A percentile compares a stretch with the other conserved stretches of the same genome.
Evolutionary conservation across 2,329 filamentous ascomycete species (phyloP).

Genomic region (Aspergillus versicolor): DNA sequence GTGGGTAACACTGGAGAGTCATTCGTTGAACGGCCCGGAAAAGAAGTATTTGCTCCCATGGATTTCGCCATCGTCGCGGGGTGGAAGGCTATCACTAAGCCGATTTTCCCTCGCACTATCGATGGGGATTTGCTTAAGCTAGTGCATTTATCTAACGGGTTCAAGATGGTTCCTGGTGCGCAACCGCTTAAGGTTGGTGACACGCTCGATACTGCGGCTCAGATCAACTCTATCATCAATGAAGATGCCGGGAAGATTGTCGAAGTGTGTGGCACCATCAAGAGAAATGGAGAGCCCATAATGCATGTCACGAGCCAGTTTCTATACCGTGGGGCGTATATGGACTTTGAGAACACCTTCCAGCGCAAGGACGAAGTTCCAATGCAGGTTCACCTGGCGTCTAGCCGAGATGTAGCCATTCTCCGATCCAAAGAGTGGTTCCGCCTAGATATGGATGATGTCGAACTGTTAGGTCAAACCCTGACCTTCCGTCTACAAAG

Average conservation of each 20-base stretch:
- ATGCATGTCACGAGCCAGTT: conserved; percentile 99
- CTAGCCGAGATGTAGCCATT: conserved; percentile 88
- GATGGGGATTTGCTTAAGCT: conserved; percentile 95
- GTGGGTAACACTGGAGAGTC: conserved; percentile 97
- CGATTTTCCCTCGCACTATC: conserved; percentile 94
- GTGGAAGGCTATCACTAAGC: conserved; percentile 99
- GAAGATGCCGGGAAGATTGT: conserved; percentile 99
- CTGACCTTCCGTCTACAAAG: conserved; percentile 94
- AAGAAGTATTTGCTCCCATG: conserved; percentile 94
- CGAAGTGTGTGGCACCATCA: conserved; percentile 97
- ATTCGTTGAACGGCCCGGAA: conserved; percentile 92
- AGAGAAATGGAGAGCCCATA: conserved; percentile 75
- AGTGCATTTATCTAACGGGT: conserved; percentile 94
- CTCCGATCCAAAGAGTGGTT: conserved; percentile 98
- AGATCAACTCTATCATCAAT: conserved; percentile 97
- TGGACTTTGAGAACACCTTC: conserved; percentile 97
- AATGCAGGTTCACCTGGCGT: conserved; percentile 85
- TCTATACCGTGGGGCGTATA: conserved; percentile 89
- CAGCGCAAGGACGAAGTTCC: conserved; percentile 95
- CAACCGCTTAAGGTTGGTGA: conserved; percentile 95
- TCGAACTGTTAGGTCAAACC: conserved; percentile 88
- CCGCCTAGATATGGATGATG: conserved; percentile 76
- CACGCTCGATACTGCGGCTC: conserved; percentile 85
- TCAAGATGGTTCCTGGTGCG: conserved; percentile 96
- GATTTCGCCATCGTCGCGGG: conserved; percentile 98